Evolutionary conservation across 2,329 filamentous ascomycete species (phyloP).

Genomic region (Xylariaceae sp.): DNA sequence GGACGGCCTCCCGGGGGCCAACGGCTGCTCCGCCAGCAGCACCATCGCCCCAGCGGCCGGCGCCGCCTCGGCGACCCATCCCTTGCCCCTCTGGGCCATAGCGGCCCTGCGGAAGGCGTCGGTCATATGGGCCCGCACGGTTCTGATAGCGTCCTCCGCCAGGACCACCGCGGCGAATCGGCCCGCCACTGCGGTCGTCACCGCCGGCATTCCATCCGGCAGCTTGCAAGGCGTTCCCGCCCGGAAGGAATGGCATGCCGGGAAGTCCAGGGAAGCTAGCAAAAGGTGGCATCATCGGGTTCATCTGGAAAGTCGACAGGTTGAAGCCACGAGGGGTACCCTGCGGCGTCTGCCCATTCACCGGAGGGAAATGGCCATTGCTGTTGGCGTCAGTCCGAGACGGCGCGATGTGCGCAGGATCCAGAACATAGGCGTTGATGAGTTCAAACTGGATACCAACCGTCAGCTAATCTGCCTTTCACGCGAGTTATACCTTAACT

Average conservation of each 20-base stretch:
- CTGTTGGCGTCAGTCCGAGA: conserved; percentile 90
- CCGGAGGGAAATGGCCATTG: conserved; percentile 87
- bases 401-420: conserved; percentile 89
- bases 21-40: conserved; percentile 66
- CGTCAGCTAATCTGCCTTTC: conserved; percentile 24
- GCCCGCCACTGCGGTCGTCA: conserved; percentile 53
- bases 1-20: conserved; percentile 83
- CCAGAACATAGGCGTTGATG: conserved; percentile 89
- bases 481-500: conserved; percentile 25
- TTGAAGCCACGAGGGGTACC: conserved; percentile 92
- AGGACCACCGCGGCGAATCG: conserved; percentile 59
- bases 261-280: conserved; percentile 56
- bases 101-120: conserved; percentile 50
- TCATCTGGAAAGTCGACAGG: conserved; percentile 62
- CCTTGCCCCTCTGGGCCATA: conserved; percentile 40
- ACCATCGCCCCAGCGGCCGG: conserved; percentile 64
- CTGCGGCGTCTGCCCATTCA: conserved; percentile 64
- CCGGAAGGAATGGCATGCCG: conserved; percentile 33
- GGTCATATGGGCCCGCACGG: conserved; percentile 67
- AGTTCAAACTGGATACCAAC: conserved; percentile 59
- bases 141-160: conserved; percentile 49
- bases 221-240: conserved; percentile 33
- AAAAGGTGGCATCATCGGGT: conserved; percentile 49
- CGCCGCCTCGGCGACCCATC: conserved; percentile 45
- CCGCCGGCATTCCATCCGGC: conserved; percentile 43